These are phyloP conservation scores for Cladosporium sp. DNA, from an alignment of 2,329 filamentous ascomycete species.

Conservation along the genomic window DNA sequence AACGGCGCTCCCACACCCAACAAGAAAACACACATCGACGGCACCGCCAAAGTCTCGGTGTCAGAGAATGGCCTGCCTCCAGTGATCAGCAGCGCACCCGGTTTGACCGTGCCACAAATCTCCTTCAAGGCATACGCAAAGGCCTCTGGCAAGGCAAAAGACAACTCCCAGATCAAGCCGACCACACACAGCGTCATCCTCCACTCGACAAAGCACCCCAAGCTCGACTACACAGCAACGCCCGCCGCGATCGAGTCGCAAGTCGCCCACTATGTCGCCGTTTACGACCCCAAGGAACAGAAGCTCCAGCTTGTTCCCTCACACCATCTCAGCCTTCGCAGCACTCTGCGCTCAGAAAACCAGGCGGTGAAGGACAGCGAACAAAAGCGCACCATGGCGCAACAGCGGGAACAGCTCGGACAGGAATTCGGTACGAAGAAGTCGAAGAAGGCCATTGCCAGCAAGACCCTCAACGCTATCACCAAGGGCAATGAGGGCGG, in stretches of 20 bases:
- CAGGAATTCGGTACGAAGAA: slow-evolving; percentile 82
- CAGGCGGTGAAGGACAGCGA: slow-evolving; percentile 35
- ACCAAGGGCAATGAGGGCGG: slow-evolving; percentile 36
- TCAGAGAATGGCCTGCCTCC: slow-evolving; percentile 20
- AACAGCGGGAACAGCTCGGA: slow-evolving; percentile 64
- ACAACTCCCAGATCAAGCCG: slow-evolving; percentile 6
- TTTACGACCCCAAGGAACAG: slow-evolving; percentile 52
- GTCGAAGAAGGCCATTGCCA: slow-evolving; percentile 70
- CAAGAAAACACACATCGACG: slow-evolving; percentile 30
- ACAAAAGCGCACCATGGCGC: slow-evolving; percentile 40
- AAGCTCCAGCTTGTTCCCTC: slow-evolving; percentile 52
- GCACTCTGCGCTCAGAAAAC: slow-evolving; percentile 41
- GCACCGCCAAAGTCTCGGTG: slow-evolving; percentile 27
- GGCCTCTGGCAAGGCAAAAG: slow-evolving; percentile 19
- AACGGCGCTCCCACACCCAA: slow-evolving; percentile 40
- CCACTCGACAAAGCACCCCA: slow-evolving; percentile 56
- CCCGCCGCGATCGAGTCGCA: slow-evolving; percentile 37
- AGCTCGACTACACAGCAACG: slow-evolving; percentile 53
- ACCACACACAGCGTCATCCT: slow-evolving; percentile 48
- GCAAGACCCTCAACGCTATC: slow-evolving; percentile 68
- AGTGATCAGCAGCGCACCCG: slow-evolving; percentile 36
- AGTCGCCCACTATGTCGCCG: slow-evolving; percentile 56
- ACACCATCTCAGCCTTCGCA: slow-evolving; percentile 52
- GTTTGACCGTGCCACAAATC: slow-evolving; percentile 34
- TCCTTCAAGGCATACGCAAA: slow-evolving; percentile 49